Evolutionary conservation across 1,284 basidiomycete species (phyloP).

Genomic region (Paramarasmius palmivorus): DNA sequence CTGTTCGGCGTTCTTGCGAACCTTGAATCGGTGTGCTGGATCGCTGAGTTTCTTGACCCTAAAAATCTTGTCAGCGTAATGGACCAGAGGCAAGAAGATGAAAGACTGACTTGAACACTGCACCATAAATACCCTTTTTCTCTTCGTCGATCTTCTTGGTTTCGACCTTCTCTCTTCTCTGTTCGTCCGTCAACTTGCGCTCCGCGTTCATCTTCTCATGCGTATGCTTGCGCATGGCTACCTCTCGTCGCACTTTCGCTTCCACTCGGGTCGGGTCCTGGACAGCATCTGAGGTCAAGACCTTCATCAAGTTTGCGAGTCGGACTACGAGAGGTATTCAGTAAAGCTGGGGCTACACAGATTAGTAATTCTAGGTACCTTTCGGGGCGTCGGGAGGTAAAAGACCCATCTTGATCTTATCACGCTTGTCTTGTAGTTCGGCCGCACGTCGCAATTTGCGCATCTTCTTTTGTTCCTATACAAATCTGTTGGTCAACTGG

Average conservation of each 20-base stretch:
- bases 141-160: conserved; percentile 85
- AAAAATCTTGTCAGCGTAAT: conserved; percentile 12
- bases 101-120: conserved; percentile 81
- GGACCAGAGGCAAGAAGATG: not conserved
- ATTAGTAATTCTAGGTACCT: conserved; percentile 45
- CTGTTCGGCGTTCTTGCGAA: conserved; percentile 94
- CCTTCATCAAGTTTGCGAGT: conserved; percentile 96
- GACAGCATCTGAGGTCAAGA: conserved; percentile 93
- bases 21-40: conserved; percentile 94
- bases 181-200: conserved; percentile 89
- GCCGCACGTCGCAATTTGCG: conserved; percentile 85
- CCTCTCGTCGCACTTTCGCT: conserved; percentile 90
- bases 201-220: conserved; percentile 95
- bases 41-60: conserved; percentile 91
- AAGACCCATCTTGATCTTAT: conserved; percentile 94
- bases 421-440: conserved; percentile 93
- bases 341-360: not conserved
- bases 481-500: not conserved
- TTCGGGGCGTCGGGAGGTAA: conserved; percentile 95
- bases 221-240: conserved; percentile 83
- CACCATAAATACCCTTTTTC: conserved; percentile 82
- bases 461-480: conserved; percentile 95
- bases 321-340: conserved; percentile 62
- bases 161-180: conserved; percentile 85
- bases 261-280: conserved; percentile 98